Evolutionary conservation across 768 basidiomycete species (phyloP).

Genomic region (Tubosaeta brunneosetosa): DNA sequence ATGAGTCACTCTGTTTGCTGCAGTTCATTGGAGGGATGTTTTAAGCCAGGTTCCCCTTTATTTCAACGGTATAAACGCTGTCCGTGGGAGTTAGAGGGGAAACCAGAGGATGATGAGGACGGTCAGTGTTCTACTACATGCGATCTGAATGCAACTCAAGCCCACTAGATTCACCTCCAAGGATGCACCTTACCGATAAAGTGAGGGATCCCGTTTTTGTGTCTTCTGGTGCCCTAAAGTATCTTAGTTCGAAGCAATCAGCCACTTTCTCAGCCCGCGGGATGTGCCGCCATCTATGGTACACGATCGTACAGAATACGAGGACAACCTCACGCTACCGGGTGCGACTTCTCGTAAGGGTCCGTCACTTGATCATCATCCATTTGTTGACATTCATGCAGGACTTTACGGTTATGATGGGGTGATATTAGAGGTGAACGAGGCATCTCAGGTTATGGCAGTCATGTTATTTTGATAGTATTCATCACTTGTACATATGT

Average conservation of each 20-base stretch:
- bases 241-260: conserved; percentile 70
- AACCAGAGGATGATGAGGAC: conserved; percentile 80
- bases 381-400: conserved; percentile 5
- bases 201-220: conserved; percentile 32
- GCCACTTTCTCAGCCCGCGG: conserved; percentile 70
- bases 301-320: conserved; percentile 73
- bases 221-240: background rate
- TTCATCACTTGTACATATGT: background rate
- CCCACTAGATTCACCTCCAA: conserved; percentile 61
- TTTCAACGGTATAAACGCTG: conserved; percentile 92
- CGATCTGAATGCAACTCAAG: background rate
- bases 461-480: conserved; percentile 61
- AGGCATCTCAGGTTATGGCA: conserved; percentile 70
- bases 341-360: conserved; percentile 64
- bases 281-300: conserved; percentile 76
- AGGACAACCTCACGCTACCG: conserved; percentile 64
- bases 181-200: conserved; percentile 68
- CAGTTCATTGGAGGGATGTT: background rate
- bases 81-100: conserved; percentile 82
- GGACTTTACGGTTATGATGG: conserved; percentile 72
- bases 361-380: background rate
- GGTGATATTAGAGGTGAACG: conserved; percentile 73
- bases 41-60: conserved; percentile 78
- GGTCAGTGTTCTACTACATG: conserved; percentile 37
- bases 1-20: background rate